Percentiles rank a stretch among this genome's conserved stretches.
These are phyloP conservation scores for Penicillium arizonense DNA, from an alignment of 495 filamentous ascomycete genomes.

Conservation along the genomic window DNA sequence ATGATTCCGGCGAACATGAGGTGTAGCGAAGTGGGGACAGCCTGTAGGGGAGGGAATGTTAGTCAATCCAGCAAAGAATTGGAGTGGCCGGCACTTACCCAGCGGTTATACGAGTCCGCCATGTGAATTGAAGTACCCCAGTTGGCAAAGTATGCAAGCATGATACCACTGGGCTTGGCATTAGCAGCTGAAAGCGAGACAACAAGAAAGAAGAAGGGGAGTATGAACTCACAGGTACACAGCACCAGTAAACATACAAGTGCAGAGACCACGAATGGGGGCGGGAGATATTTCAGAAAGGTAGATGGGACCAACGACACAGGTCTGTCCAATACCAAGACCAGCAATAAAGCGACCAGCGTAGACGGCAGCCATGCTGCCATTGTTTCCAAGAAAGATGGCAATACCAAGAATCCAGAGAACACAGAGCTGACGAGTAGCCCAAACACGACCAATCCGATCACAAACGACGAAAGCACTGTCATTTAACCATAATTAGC, in stretches of 20 bases:
- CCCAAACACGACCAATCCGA: constrained; percentile 56
- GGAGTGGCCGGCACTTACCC: background rate
- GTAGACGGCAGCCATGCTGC: constrained; percentile 53
- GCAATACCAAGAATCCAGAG: constrained; percentile 58
- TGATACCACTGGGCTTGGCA: background rate
- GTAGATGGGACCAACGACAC: constrained; percentile 50
- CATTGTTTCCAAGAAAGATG: constrained; percentile 54
- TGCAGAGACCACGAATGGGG: constrained; percentile 6
- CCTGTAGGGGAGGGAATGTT: background rate
- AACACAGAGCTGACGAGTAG: constrained; percentile 54
- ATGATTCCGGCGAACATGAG: constrained; percentile 4
- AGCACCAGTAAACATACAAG: constrained; percentile 7
- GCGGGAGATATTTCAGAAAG: constrained; percentile 42
- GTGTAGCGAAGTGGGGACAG: background rate
- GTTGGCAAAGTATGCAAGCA: constrained; percentile 5
- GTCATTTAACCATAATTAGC: background rate
- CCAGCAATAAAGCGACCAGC: constrained; percentile 57
- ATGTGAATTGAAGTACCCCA: constrained; percentile 1
- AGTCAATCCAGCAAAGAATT: background rate
- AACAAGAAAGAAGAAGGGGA: background rate
- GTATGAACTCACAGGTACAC: constrained; percentile 1
- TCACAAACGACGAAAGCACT: constrained; percentile 25
- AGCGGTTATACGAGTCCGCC: constrained; percentile 1
- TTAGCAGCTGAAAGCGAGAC: background rate
- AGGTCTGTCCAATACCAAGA: constrained; percentile 56